Base-by-base conservation (phyloP, 2,329 filamentous ascomycete genomes). In the Stachybotrys echinatus region DNA sequence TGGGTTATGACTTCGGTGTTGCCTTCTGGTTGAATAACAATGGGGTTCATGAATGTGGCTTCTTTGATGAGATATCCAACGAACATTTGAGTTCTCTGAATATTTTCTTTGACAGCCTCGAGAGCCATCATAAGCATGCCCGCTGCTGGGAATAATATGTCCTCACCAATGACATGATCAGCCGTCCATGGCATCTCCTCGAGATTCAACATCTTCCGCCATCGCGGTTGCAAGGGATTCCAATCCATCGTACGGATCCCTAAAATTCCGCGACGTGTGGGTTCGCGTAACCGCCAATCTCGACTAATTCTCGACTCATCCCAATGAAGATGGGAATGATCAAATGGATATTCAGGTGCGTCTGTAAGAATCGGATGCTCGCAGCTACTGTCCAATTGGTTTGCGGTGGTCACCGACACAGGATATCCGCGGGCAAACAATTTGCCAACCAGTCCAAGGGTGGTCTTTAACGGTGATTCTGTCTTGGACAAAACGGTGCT, bases 401-500 rank as follows among this genome's bases (percentile, higher is more conserved):
- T 77, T 56, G 74, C 65, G 2, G 68, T 67, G 38, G 63, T 61
- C 31, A 77, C 68, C 50, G 76, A 63, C 6, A 76, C 57, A 8
- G 57, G 48, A 8, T 62, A 63, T 2, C 74, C 74, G 47, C 68
- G 72, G 14, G 61, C 63, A 53, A 53, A 22, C 1, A 49, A 42
- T 5, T 42, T 48, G 4, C 50, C 42, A 17, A 68, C 68, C 2
- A 73, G 27, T 4, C 47, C 50, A 8, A 54, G 17, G 12, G 48
- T 4, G 0, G 6, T 38, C 1, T 47, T 7, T 19, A 0, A 1
- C 45, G 12, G 40, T 14, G 2, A 51, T 40, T 21, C 42, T 23
- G 20, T 31, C 20, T 23, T 45, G 20, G 40, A 38, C 17, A 45
- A 27, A 23, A 38, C 48, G 7, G 42, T 20, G 18, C 48, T 51